Evolutionary conservation across 148 eudicot species (phyloP).

Genomic region (Vaccinium vitisidaea): DNA sequence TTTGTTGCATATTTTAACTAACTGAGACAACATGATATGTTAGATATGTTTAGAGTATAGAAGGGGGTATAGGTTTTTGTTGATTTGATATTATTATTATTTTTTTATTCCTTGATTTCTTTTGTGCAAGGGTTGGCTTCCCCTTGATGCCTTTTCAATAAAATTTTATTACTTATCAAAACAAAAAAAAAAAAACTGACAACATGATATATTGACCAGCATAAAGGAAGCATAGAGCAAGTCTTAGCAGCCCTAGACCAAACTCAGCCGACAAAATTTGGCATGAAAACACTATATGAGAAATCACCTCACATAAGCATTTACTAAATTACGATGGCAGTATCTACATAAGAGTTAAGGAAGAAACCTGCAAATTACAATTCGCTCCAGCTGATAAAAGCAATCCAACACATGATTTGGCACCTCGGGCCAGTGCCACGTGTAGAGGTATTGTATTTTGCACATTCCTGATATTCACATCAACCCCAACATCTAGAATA

Average conservation of each 20-base stretch:
- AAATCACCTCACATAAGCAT: neutral
- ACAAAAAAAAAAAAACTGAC: too few species aligned
- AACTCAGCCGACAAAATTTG: neutral
- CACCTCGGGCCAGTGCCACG: constrained; percentile 96
- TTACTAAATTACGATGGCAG: neutral
- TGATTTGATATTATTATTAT: too few species aligned
- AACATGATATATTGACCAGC: neutral
- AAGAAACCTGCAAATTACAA: constrained; percentile 79
- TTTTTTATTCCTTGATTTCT: too few species aligned
- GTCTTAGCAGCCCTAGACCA: neutral
- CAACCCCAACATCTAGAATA: constrained; percentile 91
- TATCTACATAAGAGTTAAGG: constrained; percentile 14
- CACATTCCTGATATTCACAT: constrained; percentile 81
- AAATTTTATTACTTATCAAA: too few species aligned
- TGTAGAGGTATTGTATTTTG: constrained; percentile 93
- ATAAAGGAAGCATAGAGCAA: neutral
- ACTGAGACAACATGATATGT: too few species aligned
- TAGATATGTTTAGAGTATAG: too few species aligned
- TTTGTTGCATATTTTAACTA: neutral
- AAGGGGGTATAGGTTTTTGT: too few species aligned
- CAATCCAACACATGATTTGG: constrained; percentile 91
- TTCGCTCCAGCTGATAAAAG: constrained; percentile 93
- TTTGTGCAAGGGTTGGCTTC: too few species aligned
- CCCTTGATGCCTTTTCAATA: too few species aligned
- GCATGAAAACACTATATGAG: neutral